These are phyloP conservation scores for Penicillium ochrochloron DNA, from an alignment of 495 filamentous ascomycete genomes.

Conservation along the genomic window DNA sequence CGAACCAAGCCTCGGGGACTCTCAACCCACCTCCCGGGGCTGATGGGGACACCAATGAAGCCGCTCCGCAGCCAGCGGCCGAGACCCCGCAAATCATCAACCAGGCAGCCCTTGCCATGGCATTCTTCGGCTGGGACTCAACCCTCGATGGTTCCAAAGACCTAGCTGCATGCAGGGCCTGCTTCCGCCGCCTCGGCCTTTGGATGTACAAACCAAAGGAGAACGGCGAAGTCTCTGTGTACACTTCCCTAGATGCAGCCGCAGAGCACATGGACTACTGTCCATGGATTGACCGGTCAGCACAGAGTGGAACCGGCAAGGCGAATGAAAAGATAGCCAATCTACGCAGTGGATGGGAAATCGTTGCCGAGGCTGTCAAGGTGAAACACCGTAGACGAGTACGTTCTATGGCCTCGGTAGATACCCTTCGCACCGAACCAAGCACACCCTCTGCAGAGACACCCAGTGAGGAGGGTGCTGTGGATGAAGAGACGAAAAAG, in stretches of 20 bases:
- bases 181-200: constrained; percentile 85
- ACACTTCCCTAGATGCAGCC: constrained; percentile 64
- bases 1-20: constrained; percentile 24
- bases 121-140: constrained; percentile 85
- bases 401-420: constrained; percentile 34
- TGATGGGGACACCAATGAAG: constrained; percentile 15
- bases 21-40: background rate
- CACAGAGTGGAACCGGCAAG: constrained; percentile 57
- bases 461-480: constrained; percentile 34
- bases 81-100: constrained; percentile 48
- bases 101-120: constrained; percentile 70
- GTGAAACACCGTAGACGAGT: constrained; percentile 46
- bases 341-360: constrained; percentile 52
- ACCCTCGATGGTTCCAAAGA: constrained; percentile 67
- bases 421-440: constrained; percentile 29
- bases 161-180: constrained; percentile 77
- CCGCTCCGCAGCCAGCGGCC: constrained; percentile 12
- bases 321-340: constrained; percentile 38
- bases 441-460: constrained; percentile 30
- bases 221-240: constrained; percentile 61
- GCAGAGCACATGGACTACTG: constrained; percentile 80
- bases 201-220: constrained; percentile 83
- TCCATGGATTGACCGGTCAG: constrained; percentile 69
- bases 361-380: constrained; percentile 45
- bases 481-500: constrained; percentile 42